A percentile compares a stretch with the other conserved stretches of the same genome.
These are phyloP conservation scores for Leccinum longicurvipes DNA, from an alignment of 768 basidiomycete species.

Conservation along the genomic window DNA sequence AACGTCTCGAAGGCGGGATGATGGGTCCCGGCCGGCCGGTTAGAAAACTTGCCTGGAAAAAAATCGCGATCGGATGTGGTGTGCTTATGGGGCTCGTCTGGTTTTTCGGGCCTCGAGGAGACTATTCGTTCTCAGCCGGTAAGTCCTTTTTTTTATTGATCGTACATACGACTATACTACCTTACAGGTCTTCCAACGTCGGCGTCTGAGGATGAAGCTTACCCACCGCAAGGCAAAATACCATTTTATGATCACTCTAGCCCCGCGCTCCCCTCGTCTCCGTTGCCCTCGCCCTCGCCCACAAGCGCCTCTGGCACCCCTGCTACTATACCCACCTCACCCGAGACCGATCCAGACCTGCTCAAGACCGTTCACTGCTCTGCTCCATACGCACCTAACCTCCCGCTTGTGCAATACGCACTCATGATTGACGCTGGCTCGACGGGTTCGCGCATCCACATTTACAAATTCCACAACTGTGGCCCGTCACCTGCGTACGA, in stretches of 20 bases:
- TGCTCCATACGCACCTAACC: conserved; percentile 42
- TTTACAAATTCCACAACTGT: conserved; percentile 98
- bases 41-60: conserved; percentile 55
- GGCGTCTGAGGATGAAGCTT: conserved; percentile 20
- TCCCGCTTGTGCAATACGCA: conserved; percentile 81
- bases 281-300: background rate
- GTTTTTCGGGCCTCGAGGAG: conserved; percentile 54
- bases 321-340: conserved; percentile 44
- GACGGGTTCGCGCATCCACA: conserved; percentile 94
- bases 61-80: conserved; percentile 57
- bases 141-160: conserved; percentile 1
- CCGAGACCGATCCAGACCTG: conserved; percentile 72
- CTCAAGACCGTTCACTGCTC: conserved; percentile 71
- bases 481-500: conserved; percentile 72
- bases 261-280: background rate
- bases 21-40: conserved; percentile 44
- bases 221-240: conserved; percentile 19
- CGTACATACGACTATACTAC: background rate
- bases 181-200: conserved; percentile 14
- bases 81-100: conserved; percentile 60
- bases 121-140: conserved; percentile 17
- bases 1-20: conserved; percentile 56
- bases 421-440: conserved; percentile 99
- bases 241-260: conserved; percentile 1
- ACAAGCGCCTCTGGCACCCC: background rate